A percentile compares a stretch with the other conserved stretches of the same genome.
phyloP scores from a whole-genome alignment of 768 basidiomycete genomes.

The Leucocoprinus leucothites region DNA sequence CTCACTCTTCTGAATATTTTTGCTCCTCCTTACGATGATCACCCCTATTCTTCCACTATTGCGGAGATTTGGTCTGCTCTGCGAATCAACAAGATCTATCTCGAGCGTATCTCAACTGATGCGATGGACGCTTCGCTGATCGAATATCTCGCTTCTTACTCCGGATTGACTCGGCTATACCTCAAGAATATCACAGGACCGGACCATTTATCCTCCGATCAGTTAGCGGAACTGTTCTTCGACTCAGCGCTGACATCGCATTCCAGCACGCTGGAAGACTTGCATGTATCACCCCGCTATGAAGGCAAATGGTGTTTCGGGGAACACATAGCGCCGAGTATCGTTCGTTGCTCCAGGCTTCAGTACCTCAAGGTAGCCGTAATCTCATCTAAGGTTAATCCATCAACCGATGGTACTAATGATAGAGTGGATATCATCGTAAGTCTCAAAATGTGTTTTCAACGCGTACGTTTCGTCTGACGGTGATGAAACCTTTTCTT shows the following conservation, averaged over 20 bases:
- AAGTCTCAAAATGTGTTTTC: not conserved
- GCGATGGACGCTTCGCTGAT: not conserved
- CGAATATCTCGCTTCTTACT: slow-evolving; percentile 5
- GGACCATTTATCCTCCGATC: slow-evolving; percentile 1
- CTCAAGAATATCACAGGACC: not conserved
- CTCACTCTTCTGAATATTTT: not conserved
- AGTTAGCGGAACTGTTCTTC: slow-evolving; percentile 4
- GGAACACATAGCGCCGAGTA: slow-evolving; percentile 2
- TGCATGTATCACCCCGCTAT: slow-evolving; percentile 4
- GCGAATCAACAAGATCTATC: not conserved
- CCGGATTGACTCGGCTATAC: slow-evolving; percentile 1
- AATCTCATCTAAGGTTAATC: slow-evolving; percentile 7
- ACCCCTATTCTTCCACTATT: not conserved
- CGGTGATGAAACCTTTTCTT: not conserved
- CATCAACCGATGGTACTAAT: not conserved
- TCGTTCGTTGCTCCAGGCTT: not conserved
- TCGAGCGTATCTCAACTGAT: slow-evolving; percentile 6
- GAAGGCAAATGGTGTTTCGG: slow-evolving; percentile 10
- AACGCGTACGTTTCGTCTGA: not conserved
- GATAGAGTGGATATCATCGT: not conserved
- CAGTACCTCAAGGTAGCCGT: slow-evolving; percentile 6
- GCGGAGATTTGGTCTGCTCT: slow-evolving; percentile 6
- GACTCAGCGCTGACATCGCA: not conserved
- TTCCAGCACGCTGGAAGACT: not conserved
- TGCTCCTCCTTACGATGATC: not conserved